Conservation (phyloP, 148 eudicot genomes). For the Heliamphora exappendiculata region DNA sequence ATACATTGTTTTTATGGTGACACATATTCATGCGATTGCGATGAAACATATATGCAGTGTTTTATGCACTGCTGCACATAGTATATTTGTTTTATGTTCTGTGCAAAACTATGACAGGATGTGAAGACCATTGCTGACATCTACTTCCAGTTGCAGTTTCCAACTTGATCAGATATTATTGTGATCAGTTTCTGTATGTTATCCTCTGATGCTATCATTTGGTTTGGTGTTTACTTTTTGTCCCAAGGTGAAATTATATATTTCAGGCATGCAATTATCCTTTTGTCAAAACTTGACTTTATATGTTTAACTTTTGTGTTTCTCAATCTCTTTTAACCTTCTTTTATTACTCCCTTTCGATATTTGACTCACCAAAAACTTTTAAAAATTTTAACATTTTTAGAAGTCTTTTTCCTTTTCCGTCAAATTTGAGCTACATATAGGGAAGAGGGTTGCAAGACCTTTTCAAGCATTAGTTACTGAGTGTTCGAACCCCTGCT, state of each 20-base stretch:
- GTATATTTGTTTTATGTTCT: too few relatives aligned
- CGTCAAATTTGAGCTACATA: background rate
- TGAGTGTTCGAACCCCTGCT: too few relatives aligned
- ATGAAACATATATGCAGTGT: too few relatives aligned
- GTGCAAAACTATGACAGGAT: background rate
- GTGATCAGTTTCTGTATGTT: background rate
- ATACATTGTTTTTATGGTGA: too few relatives aligned
- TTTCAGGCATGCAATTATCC: background rate
- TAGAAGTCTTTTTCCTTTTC: background rate
- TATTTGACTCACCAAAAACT: background rate
- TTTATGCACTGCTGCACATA: too few relatives aligned
- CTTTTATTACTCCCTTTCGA: background rate
- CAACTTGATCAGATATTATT: background rate
- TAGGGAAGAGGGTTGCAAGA: background rate
- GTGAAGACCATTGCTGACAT: background rate
- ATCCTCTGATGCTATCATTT: background rate
- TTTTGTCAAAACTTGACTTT: background rate
- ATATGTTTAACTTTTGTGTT: background rate
- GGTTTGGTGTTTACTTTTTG: background rate
- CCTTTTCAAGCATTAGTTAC: background rate
- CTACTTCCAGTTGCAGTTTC: background rate
- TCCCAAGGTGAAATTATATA: background rate
- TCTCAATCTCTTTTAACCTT: background rate
- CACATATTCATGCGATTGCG: too few relatives aligned
- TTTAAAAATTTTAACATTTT: background rate